Base-by-base conservation (phyloP, 2,329 filamentous ascomycete genomes). In the Purpureocillium lavendulum region DNA sequence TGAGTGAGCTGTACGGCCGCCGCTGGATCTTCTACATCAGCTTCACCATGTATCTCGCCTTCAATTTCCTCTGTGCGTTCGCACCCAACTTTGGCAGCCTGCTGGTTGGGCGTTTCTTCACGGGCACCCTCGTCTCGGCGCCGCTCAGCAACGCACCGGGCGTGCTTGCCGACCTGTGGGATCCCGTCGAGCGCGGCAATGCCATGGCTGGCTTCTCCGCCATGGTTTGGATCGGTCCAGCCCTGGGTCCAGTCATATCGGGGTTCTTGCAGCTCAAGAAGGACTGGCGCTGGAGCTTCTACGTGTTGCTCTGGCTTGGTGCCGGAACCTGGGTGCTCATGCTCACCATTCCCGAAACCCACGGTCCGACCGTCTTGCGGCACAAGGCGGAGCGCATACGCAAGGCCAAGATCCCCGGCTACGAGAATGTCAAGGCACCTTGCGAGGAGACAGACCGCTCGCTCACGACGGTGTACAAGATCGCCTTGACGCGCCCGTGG, bases 331-430 rank as follows among this genome's bases (percentile, higher is more conserved):
- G 52, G 4, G 2, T 67, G 7, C 40, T 75, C 4, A 70, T 79
- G 66, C 61, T 78, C 38, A 73, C 73, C 1, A 70, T 80, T 7
- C 77, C 76, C 1, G 76, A 80, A 49, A 80, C 77, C 0, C 68
- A 70, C 29, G 64, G 64, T 0, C 66, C 64, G 0, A 66, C 60
- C 4, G 62, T 81, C 4, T 59, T 82, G 17, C 53, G 64, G 2
- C 63, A 69, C 44, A 77, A 77, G 47, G 77, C 77, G 1, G 56
- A 56, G 34, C 64, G 75, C 4, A 66, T 81, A 26, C 60, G 71
- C 4, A 53, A 56, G 9, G 54, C 66, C 10, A 64, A 68, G 26
- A 64, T 77, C 2, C 62, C 66, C 0, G 73, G 71, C 0, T 76
- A 69, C 41, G 71, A 77, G 46, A 48, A 70, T 21, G 63, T 76